Base-by-base conservation (phyloP, 176 grass and related monocot species). In the Panicum miliaceum region DNA sequence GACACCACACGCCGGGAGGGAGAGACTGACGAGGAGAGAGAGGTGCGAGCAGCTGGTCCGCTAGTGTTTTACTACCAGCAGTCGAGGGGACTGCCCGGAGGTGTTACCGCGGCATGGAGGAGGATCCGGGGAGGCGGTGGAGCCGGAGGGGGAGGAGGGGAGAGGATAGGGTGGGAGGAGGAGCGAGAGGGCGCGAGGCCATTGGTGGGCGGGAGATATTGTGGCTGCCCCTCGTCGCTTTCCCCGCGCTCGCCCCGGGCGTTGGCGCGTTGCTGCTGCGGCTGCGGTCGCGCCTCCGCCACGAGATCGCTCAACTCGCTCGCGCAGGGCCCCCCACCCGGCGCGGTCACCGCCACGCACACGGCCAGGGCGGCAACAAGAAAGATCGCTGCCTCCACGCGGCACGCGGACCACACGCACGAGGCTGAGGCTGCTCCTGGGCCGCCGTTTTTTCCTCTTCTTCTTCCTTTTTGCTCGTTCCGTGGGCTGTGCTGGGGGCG, bases 181-280 rank as follows among this genome's bases (percentile, higher is more conserved):
- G 52, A 41, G 65, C 20, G 69, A 50, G 90, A 65, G 74, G 65
- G 86, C 81, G 88, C 76, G 73, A 81, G 47, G 93, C 77, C 85
- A 98, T 95, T 98, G 96, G 93, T 81, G 65, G 81, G 83, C 83
- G 80, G 76, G 23, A 99, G 93, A 99, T 94, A 93, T 90, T 90
- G 27, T 71, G 70, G 83, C 64, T 53, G 78, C 19, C 60, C 32
- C 73, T 64, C 36, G 35, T 72, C 36, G 54, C n/a, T 65, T 42
- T 38, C 78, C 54, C 8, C 6, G 0, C 1, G 22, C n/a, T 26
- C 68, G 22, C 25, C 0, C 3, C 29, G 29, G 34, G 20, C 12
- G 11, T 60, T 50, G 29, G 29, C 29, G 29, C 29, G 29, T 32
- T 32, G 29, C 29, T 32, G 29, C 29, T 32, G 29, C 79, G 64